Conservation (phyloP, 2,329 filamentous ascomycete genomes). For the Fusarium drepaniforme region DNA sequence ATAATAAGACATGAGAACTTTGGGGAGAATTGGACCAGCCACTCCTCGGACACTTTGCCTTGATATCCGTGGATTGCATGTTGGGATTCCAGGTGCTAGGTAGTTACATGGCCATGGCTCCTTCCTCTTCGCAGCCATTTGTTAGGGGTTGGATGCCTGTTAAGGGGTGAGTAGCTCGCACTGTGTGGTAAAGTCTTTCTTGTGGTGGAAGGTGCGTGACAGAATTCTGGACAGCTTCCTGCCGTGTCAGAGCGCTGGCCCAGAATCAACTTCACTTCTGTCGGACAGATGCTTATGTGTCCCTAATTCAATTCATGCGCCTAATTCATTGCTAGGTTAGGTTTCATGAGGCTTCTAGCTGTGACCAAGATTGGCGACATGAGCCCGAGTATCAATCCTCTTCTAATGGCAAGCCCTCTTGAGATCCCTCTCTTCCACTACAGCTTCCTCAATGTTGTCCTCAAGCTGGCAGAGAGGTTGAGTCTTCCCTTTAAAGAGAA, state of each 20-base stretch:
- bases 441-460: constrained; percentile 6
- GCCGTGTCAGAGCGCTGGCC: neutral
- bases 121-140: neutral
- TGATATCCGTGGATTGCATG: neutral
- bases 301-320: too few relatives aligned
- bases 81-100: neutral
- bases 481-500: constrained; percentile 9
- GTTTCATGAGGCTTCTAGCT: neutral
- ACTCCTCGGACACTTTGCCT: too few relatives aligned
- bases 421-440: constrained; percentile 6
- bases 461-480: constrained; percentile 5
- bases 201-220: neutral
- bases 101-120: neutral
- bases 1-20: neutral
- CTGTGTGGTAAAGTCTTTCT: neutral
- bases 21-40: too few relatives aligned
- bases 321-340: neutral
- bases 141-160: neutral
- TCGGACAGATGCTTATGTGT: neutral
- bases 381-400: neutral
- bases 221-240: neutral
- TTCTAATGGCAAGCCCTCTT: neutral
- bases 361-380: neutral
- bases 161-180: neutral
- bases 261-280: neutral